Conservation (phyloP, 306 rosid species). For the Dryas drummondii region DNA sequence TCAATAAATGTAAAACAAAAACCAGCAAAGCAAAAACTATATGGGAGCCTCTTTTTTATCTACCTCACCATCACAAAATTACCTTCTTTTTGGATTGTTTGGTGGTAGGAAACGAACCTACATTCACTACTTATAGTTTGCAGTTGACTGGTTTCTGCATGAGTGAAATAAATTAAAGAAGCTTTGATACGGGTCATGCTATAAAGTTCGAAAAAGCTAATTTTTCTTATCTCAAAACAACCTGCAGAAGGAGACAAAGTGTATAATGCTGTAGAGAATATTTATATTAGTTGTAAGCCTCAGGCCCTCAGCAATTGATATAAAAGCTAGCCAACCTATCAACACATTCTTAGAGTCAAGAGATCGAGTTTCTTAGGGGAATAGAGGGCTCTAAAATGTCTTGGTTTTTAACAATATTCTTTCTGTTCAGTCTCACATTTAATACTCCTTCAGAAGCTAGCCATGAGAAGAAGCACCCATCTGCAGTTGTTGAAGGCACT, state of each 20-base stretch:
- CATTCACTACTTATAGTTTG: conserved; percentile 62
- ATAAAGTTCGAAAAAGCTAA: conserved; percentile 5
- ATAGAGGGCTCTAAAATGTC: conserved; percentile 33
- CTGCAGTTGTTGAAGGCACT: conserved; percentile 67
- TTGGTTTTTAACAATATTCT: conserved; percentile 41
- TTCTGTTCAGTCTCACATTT: conserved; percentile 36
- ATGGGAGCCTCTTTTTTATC: conserved; percentile 15
- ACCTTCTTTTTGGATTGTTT: conserved; percentile 32
- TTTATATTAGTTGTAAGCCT: conserved; percentile 8
- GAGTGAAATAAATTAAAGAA: conserved; percentile 47
- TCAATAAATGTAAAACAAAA: conserved; percentile 27
- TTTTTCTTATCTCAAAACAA: conserved; percentile 25
- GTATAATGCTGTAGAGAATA: conserved; percentile 9
- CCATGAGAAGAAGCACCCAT: conserved; percentile 38
- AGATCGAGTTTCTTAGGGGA: background rate
- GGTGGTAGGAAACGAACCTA: conserved; percentile 43
- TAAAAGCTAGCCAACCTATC: conserved; percentile 24
- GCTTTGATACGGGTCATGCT: conserved; percentile 8
- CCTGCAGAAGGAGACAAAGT: conserved; percentile 8
- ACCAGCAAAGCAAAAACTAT: conserved; percentile 6
- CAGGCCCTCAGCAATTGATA: conserved; percentile 27
- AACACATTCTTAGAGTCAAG: conserved; percentile 8
- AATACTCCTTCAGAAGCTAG: conserved; percentile 39
- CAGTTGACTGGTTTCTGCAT: conserved; percentile 46
- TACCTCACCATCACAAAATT: conserved; percentile 18